phyloP scores from a whole-genome alignment of 768 basidiomycete genomes.

The Suillus plorans region DNA sequence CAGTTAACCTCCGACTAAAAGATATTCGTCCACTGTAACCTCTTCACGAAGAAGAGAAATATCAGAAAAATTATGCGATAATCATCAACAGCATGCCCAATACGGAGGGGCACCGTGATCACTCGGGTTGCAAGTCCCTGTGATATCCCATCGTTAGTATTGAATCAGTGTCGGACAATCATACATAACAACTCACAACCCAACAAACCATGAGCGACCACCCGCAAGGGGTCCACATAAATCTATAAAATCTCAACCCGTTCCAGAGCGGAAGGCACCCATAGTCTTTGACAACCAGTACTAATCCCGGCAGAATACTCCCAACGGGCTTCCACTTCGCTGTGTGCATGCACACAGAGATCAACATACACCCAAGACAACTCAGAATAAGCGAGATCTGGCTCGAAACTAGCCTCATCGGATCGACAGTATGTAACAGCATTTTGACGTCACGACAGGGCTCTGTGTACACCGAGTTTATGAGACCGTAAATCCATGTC shows the following conservation, averaged over 20 bases:
- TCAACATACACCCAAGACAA: not conserved
- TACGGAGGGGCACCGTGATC: not conserved
- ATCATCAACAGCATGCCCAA: not conserved
- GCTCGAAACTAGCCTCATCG: conserved; percentile 7
- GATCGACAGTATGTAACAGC: not conserved
- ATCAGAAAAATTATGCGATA: conserved; percentile 34
- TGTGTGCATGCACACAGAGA: conserved; percentile 5
- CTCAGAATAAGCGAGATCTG: not conserved
- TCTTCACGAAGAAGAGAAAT: conserved; percentile 35
- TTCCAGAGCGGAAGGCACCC: not conserved
- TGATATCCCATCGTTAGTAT: not conserved
- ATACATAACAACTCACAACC: not conserved
- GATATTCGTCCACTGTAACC: not conserved
- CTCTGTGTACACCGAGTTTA: not conserved
- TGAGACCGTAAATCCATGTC: not conserved
- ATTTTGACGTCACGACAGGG: not conserved
- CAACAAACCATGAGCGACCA: not conserved
- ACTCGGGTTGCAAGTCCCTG: not conserved
- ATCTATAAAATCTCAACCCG: not conserved
- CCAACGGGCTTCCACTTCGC: conserved; percentile 7
- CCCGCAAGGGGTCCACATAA: not conserved
- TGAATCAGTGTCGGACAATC: no score
- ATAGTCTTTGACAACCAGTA: not conserved
- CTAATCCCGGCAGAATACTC: not conserved
- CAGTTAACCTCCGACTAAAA: not conserved